Evolutionary conservation across 345 rosid genomes (phyloP), one percentile per base, ranked within the genome.

Genomic region (Balakata baccata): DNA sequence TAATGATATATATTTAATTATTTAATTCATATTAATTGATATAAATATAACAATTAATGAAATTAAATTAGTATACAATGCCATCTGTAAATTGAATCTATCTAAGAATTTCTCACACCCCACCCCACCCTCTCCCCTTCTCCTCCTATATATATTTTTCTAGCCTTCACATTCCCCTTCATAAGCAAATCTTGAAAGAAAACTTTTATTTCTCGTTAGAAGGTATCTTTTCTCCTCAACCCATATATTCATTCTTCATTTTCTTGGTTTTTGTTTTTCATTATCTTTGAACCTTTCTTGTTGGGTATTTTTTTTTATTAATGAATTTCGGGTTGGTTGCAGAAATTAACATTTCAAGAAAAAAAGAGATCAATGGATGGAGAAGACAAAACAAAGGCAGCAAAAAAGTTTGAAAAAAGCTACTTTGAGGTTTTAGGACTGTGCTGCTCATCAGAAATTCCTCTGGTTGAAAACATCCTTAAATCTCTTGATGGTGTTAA

Each of bases 391-490:
- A 29, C 34, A 29, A 29, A 29, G 34, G 34, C 34, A 29, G 37
- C 18, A 6, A 81, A 75, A 71, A 88, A 81, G 72, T 49, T 69
- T 50, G 89, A 87, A 63, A 95, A 90, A 69, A 95, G 91, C 81
- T 92, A 95, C 80, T 89, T 91, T 34, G 99, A 95, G 64, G 97
- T 92, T 45, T 59, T 90, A 49, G 99, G 98, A 5, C 73, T 95
- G 0, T 95, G 99, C 68, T 95, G 99, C 73, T 81, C 99, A 2
- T 94, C 99, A 5, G 99, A 94, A 77, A 87, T 90, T 69, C 87
- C 98, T 18, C 22, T 92, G 66, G 73, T 95, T 0, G 98, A 92
- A 71, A 92, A 79, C 50, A 81, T 91, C 5, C 86, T 92, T 37
- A 83, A 79, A 7, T 79, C 92, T 0, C 81, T 91, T 3, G 83